phyloP scores from a whole-genome alignment of 805 yeast genomes.

The Candida montana region DNA sequence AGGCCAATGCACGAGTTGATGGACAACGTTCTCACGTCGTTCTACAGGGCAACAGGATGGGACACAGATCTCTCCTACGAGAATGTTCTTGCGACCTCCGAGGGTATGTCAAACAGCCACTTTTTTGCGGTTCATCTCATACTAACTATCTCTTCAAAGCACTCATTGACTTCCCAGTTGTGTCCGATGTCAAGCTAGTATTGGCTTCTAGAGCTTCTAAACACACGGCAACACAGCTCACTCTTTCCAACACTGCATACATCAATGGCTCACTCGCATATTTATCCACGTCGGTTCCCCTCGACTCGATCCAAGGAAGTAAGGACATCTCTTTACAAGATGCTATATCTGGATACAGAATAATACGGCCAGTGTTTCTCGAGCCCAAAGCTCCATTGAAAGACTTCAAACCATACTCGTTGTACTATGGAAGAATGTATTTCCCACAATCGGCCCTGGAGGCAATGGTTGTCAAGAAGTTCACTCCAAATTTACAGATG shows the following conservation, averaged over 20 bases:
- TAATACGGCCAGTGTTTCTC: constrained; percentile 41
- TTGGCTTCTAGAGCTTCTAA: constrained; percentile 67
- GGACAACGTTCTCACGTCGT: constrained; percentile 78
- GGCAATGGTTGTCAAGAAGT: constrained; percentile 72
- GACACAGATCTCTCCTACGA: constrained; percentile 73
- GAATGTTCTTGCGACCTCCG: constrained; percentile 66
- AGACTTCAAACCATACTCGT: constrained; percentile 28
- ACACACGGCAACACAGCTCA: constrained; percentile 65
- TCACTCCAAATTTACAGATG: constrained; percentile 57
- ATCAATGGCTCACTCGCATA: constrained; percentile 84
- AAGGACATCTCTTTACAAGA: constrained; percentile 53
- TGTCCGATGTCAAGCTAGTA: constrained; percentile 58
- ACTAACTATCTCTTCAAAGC: constrained; percentile 20
- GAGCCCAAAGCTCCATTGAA: not conserved
- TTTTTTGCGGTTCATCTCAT: too few species aligned
- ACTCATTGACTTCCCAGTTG: constrained; percentile 68
- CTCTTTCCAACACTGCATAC: constrained; percentile 55
- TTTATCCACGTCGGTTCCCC: constrained; percentile 59
- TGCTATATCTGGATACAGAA: constrained; percentile 63
- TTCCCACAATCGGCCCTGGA: constrained; percentile 84
- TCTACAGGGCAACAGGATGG: constrained; percentile 71
- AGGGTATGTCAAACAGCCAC: constrained; percentile 15
- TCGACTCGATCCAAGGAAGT: constrained; percentile 48
- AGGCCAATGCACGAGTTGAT: constrained; percentile 59
- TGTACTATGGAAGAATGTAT: constrained; percentile 81